phyloP scores from a whole-genome alignment of 169 alveolate genomes.

The Eimeria tenella region DNA sequence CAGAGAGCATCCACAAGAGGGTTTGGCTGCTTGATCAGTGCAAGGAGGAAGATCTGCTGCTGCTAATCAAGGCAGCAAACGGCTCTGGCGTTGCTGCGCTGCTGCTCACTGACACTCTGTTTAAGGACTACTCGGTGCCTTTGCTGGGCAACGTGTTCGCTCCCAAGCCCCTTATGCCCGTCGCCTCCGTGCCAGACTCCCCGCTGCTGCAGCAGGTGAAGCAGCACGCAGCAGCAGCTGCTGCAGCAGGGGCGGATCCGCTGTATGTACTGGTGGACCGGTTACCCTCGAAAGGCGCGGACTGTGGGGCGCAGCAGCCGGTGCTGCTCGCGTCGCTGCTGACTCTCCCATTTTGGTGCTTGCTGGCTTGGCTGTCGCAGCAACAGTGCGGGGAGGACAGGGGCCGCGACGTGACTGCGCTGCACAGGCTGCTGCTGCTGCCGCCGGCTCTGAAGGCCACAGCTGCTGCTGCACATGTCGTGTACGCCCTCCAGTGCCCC shows the following conservation, averaged over 20 bases:
- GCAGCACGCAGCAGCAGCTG: slow-evolving; percentile 16
- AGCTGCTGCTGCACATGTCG: not conserved
- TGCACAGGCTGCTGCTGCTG: slow-evolving; percentile 45
- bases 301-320: slow-evolving; percentile 27
- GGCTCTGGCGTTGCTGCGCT: slow-evolving; percentile 42
- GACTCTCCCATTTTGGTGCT: slow-evolving; percentile 5
- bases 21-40: slow-evolving; percentile 57
- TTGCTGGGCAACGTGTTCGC: not conserved
- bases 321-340: not conserved
- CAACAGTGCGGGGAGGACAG: not conserved
- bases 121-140: not conserved
- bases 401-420: slow-evolving; percentile 1
- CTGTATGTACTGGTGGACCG: slow-evolving; percentile 7
- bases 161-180: slow-evolving; percentile 51
- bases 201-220: slow-evolving; percentile 39
- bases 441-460: slow-evolving; percentile 47
- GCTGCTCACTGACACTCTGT: slow-evolving; percentile 41
- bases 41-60: not conserved
- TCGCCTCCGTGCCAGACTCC: slow-evolving; percentile 43
- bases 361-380: slow-evolving; percentile 5
- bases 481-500: slow-evolving; percentile 54
- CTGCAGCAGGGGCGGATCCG: slow-evolving; percentile 10
- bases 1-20: not conserved
- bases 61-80: slow-evolving; percentile 53
- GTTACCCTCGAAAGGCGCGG: slow-evolving; percentile 20